phyloP scores from a whole-genome alignment of 768 basidiomycete genomes.

The Strobilomyces echinocephalus region DNA sequence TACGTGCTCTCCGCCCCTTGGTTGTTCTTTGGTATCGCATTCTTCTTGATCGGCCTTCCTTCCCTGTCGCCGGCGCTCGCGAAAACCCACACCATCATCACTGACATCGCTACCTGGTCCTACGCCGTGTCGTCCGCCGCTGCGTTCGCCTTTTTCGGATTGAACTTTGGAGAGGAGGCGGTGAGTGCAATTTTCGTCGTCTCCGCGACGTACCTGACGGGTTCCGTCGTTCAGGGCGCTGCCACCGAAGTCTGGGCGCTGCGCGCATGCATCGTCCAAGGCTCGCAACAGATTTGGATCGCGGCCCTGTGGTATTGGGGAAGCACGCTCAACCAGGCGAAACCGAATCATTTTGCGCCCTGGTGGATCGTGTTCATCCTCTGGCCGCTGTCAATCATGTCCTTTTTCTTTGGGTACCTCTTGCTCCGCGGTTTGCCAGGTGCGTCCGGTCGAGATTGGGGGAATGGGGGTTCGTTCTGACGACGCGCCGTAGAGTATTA shows the following conservation, averaged over 20 bases:
- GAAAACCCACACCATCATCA: constrained; percentile 58
- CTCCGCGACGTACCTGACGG: constrained; percentile 4
- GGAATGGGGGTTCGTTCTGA: background rate
- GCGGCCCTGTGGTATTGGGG: constrained; percentile 98
- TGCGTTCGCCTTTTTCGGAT: constrained; percentile 88
- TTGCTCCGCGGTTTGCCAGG: constrained; percentile 87
- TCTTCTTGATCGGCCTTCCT: constrained; percentile 88
- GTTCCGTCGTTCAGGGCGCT: constrained; percentile 54
- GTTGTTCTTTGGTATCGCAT: constrained; percentile 87
- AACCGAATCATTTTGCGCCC: constrained; percentile 54
- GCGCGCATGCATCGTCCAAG: constrained; percentile 89
- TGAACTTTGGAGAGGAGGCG: constrained; percentile 97
- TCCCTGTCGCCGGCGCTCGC: constrained; percentile 60
- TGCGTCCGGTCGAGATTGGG: constrained; percentile 27
- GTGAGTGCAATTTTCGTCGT: constrained; percentile 37
- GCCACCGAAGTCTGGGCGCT: constrained; percentile 93
- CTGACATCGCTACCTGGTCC: constrained; percentile 80
- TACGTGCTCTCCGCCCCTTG: constrained; percentile 84
- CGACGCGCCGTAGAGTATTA: constrained; percentile 61
- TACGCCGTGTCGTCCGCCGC: constrained; percentile 93
- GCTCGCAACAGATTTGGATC: constrained; percentile 94
- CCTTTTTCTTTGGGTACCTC: constrained; percentile 73
- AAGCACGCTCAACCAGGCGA: constrained; percentile 59
- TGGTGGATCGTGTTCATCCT: constrained; percentile 81
- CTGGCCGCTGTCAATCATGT: constrained; percentile 79